Base-by-base conservation (phyloP, 2,329 filamentous ascomycete species). In the Ophiocordyceps australis region DNA sequence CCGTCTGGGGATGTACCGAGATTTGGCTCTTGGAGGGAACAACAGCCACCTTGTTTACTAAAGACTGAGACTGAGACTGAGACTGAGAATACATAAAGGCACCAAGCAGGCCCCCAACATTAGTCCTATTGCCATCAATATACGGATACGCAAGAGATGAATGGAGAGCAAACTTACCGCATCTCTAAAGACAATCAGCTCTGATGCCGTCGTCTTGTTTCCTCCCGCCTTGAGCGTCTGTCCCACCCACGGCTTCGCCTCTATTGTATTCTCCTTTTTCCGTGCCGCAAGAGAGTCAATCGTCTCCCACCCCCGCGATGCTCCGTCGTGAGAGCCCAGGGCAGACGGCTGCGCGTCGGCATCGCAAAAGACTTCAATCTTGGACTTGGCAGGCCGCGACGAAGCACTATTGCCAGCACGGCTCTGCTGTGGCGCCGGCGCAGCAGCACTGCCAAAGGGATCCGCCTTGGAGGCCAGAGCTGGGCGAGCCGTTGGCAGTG, bases 101-200 rank as follows among this genome's bases (percentile, higher is more conserved):
- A 45, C 42, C 38, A 59, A 30, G 48, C 44, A 53, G 46, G 46
- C 54, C 42, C 52, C 38, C 49, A 45, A 44, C 39, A 86, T 94
- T 93, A 94, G 85, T 93, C 83, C 85, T 94, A 69, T 68, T 62
- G 66, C 73, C 63, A 83, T 89, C 81, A 89, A 89, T 69, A 82
- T 62, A 50, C 63, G 65, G 59, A 46, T 54, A 53, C 47, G 51
- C 47, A 46, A 38, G 42, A 38, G 34, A 37, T 36, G 35, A 35
- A 38, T 35, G 35, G 36, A 38, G 45, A 46, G 38, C 40, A 36
- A 36, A 40, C 49, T 41, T 76, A 98, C 89, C 78, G 78, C 62
- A 62, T 98, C 89, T 62, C 80, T 86, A 61, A 94, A 98, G 23
- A 98, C 69, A 43, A 75, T 61, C 73, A 98, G 77, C 61, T 94